Evolutionary conservation across 2,329 filamentous ascomycete genomes (phyloP).

Genomic region (Ceratocystis variospora): DNA sequence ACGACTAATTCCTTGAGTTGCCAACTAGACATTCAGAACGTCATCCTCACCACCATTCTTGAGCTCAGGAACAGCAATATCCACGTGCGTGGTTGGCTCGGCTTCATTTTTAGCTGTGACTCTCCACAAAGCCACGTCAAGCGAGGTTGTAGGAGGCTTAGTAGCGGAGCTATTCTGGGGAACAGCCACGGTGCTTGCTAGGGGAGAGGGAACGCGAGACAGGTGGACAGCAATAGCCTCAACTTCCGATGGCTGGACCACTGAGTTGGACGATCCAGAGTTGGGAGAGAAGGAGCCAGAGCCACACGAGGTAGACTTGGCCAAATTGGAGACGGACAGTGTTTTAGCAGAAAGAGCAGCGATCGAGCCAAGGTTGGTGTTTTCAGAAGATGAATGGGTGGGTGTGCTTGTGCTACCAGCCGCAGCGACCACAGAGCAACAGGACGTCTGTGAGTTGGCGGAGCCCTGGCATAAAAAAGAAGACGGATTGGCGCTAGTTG

Average conservation of each 20-base stretch:
- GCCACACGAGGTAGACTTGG: neutral
- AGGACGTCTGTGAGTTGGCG: neutral
- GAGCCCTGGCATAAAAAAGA: conserved; percentile 4
- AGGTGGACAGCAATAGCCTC: conserved; percentile 11
- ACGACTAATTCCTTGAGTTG: conserved; percentile 15
- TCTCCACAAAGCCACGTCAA: conserved; percentile 13
- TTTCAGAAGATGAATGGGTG: neutral
- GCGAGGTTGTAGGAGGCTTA: neutral
- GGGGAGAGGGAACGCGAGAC: neutral
- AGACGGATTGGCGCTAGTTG: neutral
- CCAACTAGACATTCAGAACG: conserved; percentile 16
- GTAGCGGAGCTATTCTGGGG: neutral
- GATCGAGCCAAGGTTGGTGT: neutral
- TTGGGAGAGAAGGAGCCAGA: neutral
- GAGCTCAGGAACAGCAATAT: conserved; percentile 15
- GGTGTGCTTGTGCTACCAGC: neutral
- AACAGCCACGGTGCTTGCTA: neutral
- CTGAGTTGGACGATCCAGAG: neutral
- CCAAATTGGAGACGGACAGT: neutral
- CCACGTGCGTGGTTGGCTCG: conserved; percentile 10
- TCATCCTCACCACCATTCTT: neutral
- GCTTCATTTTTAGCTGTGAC: neutral
- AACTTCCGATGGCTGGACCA: neutral
- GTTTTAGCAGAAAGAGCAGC: neutral
- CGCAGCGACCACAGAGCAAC: neutral